Conservation (phyloP, 805 yeast genomes). For the Maudiozyma barnettii region DNA sequence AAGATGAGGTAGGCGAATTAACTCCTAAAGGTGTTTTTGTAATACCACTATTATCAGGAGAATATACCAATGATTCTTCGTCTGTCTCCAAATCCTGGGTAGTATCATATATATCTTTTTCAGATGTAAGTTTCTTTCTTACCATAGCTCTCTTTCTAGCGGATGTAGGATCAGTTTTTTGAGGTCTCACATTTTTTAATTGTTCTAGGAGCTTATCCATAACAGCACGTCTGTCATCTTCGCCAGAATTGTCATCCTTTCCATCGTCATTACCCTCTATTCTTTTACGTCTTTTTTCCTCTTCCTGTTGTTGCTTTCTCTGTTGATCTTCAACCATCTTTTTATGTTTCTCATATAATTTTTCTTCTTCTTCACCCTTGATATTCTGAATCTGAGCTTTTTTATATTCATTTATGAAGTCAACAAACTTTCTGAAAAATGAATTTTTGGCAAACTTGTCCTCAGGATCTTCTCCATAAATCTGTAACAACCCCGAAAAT, state of each 20-base stretch:
- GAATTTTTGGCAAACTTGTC: constrained; percentile 58
- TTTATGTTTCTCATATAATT: constrained; percentile 68
- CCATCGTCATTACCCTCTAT: constrained; percentile 2
- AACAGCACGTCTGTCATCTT: constrained; percentile 34
- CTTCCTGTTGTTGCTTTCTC: constrained; percentile 15
- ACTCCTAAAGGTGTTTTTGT: constrained; percentile 5
- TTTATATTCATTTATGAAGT: constrained; percentile 69
- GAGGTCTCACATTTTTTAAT: constrained; percentile 76
- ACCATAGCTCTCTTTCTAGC: constrained; percentile 76
- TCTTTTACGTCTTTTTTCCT: constrained; percentile 7
- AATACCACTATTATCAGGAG: constrained; percentile 15
- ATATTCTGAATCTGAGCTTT: constrained; percentile 73
- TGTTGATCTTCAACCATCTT: constrained; percentile 35
- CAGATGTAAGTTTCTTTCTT: constrained; percentile 43
- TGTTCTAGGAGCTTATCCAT: constrained; percentile 85
- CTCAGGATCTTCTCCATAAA: constrained; percentile 80
- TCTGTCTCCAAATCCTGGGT: constrained; percentile 18
- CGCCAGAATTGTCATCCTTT: constrained; percentile 6
- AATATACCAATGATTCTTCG: constrained; percentile 22
- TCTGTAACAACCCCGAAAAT: constrained; percentile 62
- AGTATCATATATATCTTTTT: constrained; percentile 11
- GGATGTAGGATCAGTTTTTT: constrained; percentile 64
- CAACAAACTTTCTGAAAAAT: constrained; percentile 72
- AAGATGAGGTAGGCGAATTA: background rate
- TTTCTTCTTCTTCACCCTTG: constrained; percentile 71